Percentiles rank a stretch among this genome's conserved stretches.
Conservation (phyloP, 73 alveolate genomes). For the Paramecium caudatum region DNA sequence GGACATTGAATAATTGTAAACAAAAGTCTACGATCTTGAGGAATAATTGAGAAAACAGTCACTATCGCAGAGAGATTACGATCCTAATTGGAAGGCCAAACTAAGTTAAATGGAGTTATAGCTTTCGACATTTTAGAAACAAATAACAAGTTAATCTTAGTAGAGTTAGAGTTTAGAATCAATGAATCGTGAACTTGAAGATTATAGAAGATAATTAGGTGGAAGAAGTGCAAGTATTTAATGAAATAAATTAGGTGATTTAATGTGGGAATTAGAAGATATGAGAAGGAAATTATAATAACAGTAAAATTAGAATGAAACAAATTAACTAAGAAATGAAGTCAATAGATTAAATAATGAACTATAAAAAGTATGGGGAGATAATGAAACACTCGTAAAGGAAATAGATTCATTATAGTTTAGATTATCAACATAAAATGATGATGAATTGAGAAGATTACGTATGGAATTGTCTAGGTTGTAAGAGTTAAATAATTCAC, state of each 20-base stretch:
- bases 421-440: not conserved
- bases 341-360: not conserved
- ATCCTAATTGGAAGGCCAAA: constrained; percentile 52
- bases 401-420: not conserved
- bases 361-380: not conserved
- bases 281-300: constrained; percentile 31
- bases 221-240: constrained; percentile 24
- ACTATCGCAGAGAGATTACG: not conserved
- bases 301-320: no score
- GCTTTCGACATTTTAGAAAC: constrained; percentile 10
- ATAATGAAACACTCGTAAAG: not conserved
- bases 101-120: not conserved
- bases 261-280: constrained; percentile 35
- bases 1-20: not conserved
- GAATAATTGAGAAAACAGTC: not conserved
- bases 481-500: constrained; percentile 8
- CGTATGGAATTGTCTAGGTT: not conserved
- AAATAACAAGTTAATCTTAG: constrained; percentile 9
- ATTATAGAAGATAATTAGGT: not conserved
- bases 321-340: constrained; percentile 16
- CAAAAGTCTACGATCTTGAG: constrained; percentile 17
- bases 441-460: constrained; percentile 36
- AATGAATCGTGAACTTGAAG: constrained; percentile 33
- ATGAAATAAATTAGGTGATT: constrained; percentile 21
- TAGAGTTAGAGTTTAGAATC: constrained; percentile 34